A percentile compares a stretch with the other conserved stretches of the same genome.
Conservation (phyloP, 2,329 filamentous ascomycete genomes). For the Cladosporium sp. region DNA sequence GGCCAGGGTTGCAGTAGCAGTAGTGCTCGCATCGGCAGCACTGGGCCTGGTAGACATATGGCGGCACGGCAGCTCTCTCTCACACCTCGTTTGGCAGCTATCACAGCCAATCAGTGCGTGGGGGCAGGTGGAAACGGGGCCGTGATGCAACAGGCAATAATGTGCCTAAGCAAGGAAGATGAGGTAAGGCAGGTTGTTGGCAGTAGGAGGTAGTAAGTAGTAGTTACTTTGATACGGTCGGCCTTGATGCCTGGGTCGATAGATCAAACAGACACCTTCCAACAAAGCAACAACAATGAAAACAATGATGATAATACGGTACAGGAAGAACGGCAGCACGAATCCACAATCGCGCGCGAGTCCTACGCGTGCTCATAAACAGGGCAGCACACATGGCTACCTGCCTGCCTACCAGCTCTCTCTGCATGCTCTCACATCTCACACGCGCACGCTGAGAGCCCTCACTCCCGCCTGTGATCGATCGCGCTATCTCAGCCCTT, state of each 20-base stretch:
- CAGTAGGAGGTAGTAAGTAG: too few relatives aligned
- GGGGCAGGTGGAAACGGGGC: background rate
- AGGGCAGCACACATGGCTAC: slow-evolving; percentile 1
- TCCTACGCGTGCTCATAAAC: background rate
- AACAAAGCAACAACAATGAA: background rate
- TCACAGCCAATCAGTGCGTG: slow-evolving; percentile 3
- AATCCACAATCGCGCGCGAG: background rate
- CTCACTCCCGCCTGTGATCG: slow-evolving; percentile 3
- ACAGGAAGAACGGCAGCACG: background rate
- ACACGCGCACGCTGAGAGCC: background rate
- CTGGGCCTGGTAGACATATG: background rate
- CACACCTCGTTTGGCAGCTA: background rate
- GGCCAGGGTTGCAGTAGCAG: slow-evolving; percentile 5
- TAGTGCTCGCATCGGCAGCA: background rate
- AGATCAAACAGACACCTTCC: background rate
- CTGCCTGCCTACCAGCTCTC: background rate
- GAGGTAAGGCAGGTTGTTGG: background rate
- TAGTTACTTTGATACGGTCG: background rate
- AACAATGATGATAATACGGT: background rate
- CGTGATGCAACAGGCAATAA: slow-evolving; percentile 7
- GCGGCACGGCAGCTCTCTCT: slow-evolving; percentile 4
- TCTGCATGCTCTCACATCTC: background rate
- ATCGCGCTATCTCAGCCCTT: slow-evolving; percentile 13
- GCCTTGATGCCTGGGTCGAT: background rate
- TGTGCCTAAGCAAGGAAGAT: slow-evolving; percentile 1